Evolutionary conservation across 768 basidiomycete species (phyloP), one percentile per base, ranked within the genome.

Genomic region (Tubosaeta sp.): DNA sequence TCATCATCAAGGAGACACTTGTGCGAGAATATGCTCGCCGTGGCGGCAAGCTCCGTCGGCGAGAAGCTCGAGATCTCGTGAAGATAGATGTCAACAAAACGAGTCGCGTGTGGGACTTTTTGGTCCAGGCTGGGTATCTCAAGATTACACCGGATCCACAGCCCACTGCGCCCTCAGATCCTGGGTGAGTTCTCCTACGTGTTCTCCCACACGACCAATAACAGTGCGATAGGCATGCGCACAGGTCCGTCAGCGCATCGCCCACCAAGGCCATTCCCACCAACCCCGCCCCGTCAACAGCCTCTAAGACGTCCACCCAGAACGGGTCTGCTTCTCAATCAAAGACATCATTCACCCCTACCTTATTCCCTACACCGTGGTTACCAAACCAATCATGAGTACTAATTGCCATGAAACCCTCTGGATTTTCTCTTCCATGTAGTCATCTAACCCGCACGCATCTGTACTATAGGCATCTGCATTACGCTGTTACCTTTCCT

Each of bases 41-140:
- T 48, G 87, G 89, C 19, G 94, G 94, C 11, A 88, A 90, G 65
- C 76, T 97, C 39, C 87, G 89, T 44, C 80, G 90, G 27, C 77
- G 93, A 47, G 93, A 96, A 67, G 92, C 93, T 11, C 80, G 90
- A 45, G 90, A 91, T 67, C 75, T 95, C 53, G 85, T 94, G 58
- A 93, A 91, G 69, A 90, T 96, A 55, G 93, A 94, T 65, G 90
- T 91, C 54, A 90, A 91, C 68, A 95, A 96, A 70, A 93, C 90
- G 1, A 87, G 85, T 68, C 77, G 88, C 35, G 89, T 93, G 29
- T 96, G 92, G 90, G 93, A 95, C 64, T 94, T 92, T 66, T 75
- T 95, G 27, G 89, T 91, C 3, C 87, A 90, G 61, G 81, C 86
- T 6, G 92, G 93, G 13, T 89, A 84, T 67, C 73, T 90, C 57